A percentile compares a stretch with the other conserved stretches of the same genome.
phyloP scores from a whole-genome alignment of 1,284 basidiomycete species.

The Sanghuangporus sanghuang region DNA sequence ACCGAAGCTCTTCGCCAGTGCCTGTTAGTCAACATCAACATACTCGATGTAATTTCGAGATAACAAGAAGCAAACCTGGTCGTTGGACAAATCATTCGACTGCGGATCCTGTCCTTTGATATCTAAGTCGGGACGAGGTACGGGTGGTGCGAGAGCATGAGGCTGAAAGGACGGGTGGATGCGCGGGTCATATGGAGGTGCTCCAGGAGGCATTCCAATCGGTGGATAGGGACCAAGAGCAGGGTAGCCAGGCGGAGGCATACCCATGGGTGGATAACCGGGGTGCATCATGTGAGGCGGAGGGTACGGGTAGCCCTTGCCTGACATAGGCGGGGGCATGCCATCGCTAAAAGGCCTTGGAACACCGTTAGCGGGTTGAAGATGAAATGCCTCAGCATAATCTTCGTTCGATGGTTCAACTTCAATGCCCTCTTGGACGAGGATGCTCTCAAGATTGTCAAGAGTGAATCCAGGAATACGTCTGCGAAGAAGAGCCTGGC shows the following conservation, averaged over 20 bases:
- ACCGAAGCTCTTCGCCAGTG: constrained; percentile 73
- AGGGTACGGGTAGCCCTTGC: constrained; percentile 23
- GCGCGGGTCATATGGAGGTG: constrained; percentile 43
- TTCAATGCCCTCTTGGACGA: constrained; percentile 63
- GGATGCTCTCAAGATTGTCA: constrained; percentile 57
- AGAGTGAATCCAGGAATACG: constrained; percentile 62
- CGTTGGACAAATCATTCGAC: constrained; percentile 68
- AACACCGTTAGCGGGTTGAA: constrained; percentile 28
- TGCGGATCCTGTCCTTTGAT: constrained; percentile 72
- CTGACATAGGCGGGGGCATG: constrained; percentile 24
- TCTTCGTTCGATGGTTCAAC: constrained; percentile 31
- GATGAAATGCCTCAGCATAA: constrained; percentile 34
- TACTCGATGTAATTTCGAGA: not conserved
- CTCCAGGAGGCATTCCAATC: constrained; percentile 39
- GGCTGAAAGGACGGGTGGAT: constrained; percentile 51
- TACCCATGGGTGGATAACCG: constrained; percentile 42
- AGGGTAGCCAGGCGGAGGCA: constrained; percentile 29
- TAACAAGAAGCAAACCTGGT: constrained; percentile 37
- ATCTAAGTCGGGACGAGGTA: constrained; percentile 30
- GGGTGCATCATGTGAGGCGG: constrained; percentile 36
- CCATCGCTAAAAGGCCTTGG: constrained; percentile 28
- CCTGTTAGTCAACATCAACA: constrained; percentile 29
- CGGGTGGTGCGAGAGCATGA: constrained; percentile 27
- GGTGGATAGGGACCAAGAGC: constrained; percentile 28
- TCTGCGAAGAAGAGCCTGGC: constrained; percentile 68